Percentiles rank a stretch among this genome's conserved stretches.
phyloP scores from a whole-genome alignment of 768 basidiomycete species.

The Kwoniella pini region DNA sequence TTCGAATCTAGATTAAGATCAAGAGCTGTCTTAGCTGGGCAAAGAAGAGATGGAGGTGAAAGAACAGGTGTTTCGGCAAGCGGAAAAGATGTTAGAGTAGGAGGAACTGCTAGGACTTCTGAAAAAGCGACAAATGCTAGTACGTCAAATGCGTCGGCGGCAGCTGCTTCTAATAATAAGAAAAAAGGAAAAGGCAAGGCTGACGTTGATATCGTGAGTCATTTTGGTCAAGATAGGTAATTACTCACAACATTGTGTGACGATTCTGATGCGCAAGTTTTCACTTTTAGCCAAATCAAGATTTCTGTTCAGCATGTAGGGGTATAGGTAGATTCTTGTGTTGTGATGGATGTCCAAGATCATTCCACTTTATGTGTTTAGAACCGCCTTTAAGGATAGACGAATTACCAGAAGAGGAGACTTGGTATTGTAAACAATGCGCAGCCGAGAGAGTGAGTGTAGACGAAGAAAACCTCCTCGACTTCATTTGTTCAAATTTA shows the following conservation, averaged over 20 bases:
- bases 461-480: background rate
- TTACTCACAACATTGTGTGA: too few relatives aligned
- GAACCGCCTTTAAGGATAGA: slow-evolving; percentile 89
- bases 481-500: too few relatives aligned
- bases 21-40: background rate
- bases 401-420: slow-evolving; percentile 71
- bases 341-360: slow-evolving; percentile 94
- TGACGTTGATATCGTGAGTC: slow-evolving; percentile 27
- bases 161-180: slow-evolving; percentile 14
- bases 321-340: slow-evolving; percentile 79
- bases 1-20: slow-evolving; percentile 31
- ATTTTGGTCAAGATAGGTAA: too few relatives aligned
- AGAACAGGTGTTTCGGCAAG: slow-evolving; percentile 37
- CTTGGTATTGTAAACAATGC: slow-evolving; percentile 58
- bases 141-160: background rate
- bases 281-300: slow-evolving; percentile 58
- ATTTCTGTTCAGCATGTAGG: slow-evolving; percentile 57
- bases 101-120: slow-evolving; percentile 25
- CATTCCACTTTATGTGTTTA: slow-evolving; percentile 95
- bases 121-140: slow-evolving; percentile 7
- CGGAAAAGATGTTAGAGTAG: slow-evolving; percentile 46
- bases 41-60: slow-evolving; percentile 25
- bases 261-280: too few relatives aligned
- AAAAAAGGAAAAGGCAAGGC: slow-evolving; percentile 28
- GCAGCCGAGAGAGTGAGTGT: slow-evolving; percentile 64